phyloP scores from a whole-genome alignment of 306 rosid genomes.

The Leucaena leucocephala region DNA sequence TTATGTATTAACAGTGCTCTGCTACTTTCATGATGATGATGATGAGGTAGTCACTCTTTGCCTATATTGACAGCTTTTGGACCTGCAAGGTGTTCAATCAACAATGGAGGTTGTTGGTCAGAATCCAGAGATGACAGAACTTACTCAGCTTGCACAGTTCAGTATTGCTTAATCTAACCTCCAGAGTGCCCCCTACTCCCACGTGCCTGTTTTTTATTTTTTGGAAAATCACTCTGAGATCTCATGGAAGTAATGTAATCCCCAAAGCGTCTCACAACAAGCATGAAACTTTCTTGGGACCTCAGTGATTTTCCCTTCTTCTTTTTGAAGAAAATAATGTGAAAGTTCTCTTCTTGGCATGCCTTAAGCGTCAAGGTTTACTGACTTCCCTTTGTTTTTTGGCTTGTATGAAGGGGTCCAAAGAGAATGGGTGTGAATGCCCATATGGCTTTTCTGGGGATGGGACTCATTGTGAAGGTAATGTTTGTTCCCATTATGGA shows the following conservation, averaged over 20 bases:
- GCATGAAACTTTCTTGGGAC: too few species aligned
- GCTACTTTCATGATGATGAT: slow-evolving; percentile 27
- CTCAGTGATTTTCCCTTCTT: too few species aligned
- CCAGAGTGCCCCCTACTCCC: background rate
- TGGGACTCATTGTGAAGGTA: slow-evolving; percentile 78
- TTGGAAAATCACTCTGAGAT: too few species aligned
- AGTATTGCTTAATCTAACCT: slow-evolving; percentile 52
- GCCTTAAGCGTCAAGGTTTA: slow-evolving; percentile 30
- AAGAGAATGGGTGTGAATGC: slow-evolving; percentile 67
- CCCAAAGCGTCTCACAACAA: too few species aligned
- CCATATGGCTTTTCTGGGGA: slow-evolving; percentile 76
- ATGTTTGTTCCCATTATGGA: slow-evolving; percentile 23
- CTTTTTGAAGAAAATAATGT: background rate
- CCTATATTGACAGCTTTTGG: slow-evolving; percentile 75
- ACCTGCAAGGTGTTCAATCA: slow-evolving; percentile 81
- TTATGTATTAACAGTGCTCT: slow-evolving; percentile 5
- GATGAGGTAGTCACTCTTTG: slow-evolving; percentile 8
- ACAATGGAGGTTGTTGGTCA: slow-evolving; percentile 96
- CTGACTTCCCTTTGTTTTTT: slow-evolving; percentile 12
- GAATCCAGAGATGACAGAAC: slow-evolving; percentile 50
- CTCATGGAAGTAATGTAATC: too few species aligned
- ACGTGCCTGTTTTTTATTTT: too few species aligned
- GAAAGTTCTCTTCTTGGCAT: slow-evolving; percentile 20
- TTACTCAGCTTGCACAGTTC: slow-evolving; percentile 93
- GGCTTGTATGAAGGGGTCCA: slow-evolving; percentile 53